Evolutionary conservation across 176 grass and related monocot genomes (phyloP).

Genomic region (Eragrostis nindensis): DNA sequence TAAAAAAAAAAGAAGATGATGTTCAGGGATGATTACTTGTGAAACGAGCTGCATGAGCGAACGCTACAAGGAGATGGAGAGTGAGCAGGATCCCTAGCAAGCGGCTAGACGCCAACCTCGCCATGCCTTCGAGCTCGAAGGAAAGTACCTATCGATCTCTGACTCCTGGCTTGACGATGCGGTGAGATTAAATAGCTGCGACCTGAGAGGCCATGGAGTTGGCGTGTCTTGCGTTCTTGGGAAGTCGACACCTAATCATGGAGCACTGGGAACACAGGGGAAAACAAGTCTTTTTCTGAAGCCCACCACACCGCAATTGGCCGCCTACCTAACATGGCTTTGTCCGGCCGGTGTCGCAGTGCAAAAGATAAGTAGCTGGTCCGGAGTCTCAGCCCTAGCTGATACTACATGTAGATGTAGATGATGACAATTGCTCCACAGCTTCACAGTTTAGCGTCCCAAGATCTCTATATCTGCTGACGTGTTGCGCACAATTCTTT

Average conservation of each 20-base stretch:
- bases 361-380: constrained; percentile 12
- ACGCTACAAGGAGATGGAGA: constrained; percentile 32
- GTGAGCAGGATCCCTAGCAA: constrained; percentile 35
- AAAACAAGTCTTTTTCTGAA: constrained; percentile 16
- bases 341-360: constrained; percentile 8
- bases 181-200: constrained; percentile 41
- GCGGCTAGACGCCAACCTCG: constrained; percentile 1
- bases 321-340: constrained; percentile 53
- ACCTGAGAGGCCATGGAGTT: constrained; percentile 6
- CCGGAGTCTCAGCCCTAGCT: background rate
- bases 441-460: constrained; percentile 17
- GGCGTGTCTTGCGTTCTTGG: background rate
- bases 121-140: constrained; percentile 30
- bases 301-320: constrained; percentile 53
- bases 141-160: background rate
- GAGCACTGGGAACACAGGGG: constrained; percentile 24
- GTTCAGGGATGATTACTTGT: constrained; percentile 7
- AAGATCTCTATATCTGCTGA: constrained; percentile 30
- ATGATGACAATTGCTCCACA: background rate
- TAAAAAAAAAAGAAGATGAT: background rate
- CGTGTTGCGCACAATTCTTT: constrained; percentile 24
- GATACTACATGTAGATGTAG: background rate
- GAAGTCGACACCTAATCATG: constrained; percentile 40
- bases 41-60: constrained; percentile 39
- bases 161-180: background rate